Percentiles rank a stretch among this genome's conserved stretches.
Conservation (phyloP, 2,329 filamentous ascomycete species). For the Arthroderma uncinatum region DNA sequence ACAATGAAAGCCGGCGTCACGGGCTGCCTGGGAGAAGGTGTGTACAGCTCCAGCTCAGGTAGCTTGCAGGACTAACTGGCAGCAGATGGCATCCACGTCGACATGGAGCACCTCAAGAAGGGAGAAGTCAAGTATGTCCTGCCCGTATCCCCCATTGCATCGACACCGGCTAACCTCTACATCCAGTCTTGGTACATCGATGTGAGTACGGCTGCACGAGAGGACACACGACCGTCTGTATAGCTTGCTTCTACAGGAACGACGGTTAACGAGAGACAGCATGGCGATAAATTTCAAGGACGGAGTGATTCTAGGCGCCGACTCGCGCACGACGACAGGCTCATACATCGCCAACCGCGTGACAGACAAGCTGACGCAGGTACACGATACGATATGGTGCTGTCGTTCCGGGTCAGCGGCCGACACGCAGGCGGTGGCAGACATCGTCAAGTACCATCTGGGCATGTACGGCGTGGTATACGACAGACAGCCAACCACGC, state of each 20-base stretch:
- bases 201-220: constrained; percentile 49
- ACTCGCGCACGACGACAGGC: constrained; percentile 93
- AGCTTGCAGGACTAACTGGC: constrained; percentile 15
- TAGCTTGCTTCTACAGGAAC: too few species aligned
- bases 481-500: constrained; percentile 80
- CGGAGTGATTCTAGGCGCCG: constrained; percentile 90
- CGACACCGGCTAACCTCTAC: constrained; percentile 11
- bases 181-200: constrained; percentile 81
- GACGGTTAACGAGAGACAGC: constrained; percentile 40
- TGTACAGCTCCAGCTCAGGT: neutral
- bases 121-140: constrained; percentile 88
- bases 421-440: constrained; percentile 93
- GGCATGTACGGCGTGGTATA: constrained; percentile 86
- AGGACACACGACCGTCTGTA: neutral
- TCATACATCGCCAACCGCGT: constrained; percentile 98
- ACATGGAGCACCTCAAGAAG: constrained; percentile 98
- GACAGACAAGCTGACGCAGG: constrained; percentile 96
- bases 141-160: neutral
- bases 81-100: constrained; percentile 96
- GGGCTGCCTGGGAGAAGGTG: constrained; percentile 16
- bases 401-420: constrained; percentile 95
- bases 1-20: constrained; percentile 15
- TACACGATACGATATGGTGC: constrained; percentile 99
- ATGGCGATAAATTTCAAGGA: constrained; percentile 99
- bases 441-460: constrained; percentile 95